These are phyloP conservation scores for Codiaeum variegatum DNA, from an alignment of 441 rosid genomes.

Conservation along the genomic window DNA sequence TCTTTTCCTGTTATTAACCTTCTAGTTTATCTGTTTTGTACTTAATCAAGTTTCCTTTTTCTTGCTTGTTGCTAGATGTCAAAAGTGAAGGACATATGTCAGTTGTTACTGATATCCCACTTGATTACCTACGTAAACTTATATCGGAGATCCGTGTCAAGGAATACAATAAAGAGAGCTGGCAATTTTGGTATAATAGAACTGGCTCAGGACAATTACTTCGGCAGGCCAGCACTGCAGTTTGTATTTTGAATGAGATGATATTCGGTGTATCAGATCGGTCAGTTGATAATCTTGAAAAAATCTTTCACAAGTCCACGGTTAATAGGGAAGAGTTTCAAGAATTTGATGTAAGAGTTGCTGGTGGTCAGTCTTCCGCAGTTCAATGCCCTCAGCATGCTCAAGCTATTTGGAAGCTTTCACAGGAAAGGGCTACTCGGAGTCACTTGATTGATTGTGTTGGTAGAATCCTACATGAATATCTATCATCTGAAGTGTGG, in stretches of 20 bases:
- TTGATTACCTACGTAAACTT: constrained; percentile 56
- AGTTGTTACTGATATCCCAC: constrained; percentile 71
- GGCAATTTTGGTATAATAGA: constrained; percentile 81
- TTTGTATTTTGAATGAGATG: constrained; percentile 87
- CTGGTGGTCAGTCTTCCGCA: constrained; percentile 19
- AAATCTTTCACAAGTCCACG: constrained; percentile 54
- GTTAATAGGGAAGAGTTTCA: constrained; percentile 27
- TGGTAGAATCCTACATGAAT: constrained; percentile 88
- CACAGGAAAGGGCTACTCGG: constrained; percentile 43
- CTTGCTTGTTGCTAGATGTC: constrained; percentile 47
- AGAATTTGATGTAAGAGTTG: constrained; percentile 24
- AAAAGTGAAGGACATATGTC: constrained; percentile 59
- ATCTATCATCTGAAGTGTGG: constrained; percentile 83
- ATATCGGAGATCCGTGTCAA: constrained; percentile 69
- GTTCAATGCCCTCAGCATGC: constrained; percentile 15
- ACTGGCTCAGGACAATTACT: constrained; percentile 77
- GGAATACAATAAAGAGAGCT: constrained; percentile 65
- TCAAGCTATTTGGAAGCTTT: constrained; percentile 52
- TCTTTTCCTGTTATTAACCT: constrained; percentile 20
- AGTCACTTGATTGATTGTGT: constrained; percentile 61
- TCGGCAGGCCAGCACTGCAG: constrained; percentile 80
- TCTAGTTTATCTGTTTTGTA: constrained; percentile 18
- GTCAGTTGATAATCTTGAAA: constrained; percentile 47
- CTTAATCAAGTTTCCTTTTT: constrained; percentile 25
- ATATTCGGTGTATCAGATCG: constrained; percentile 73